Percentiles rank a stretch among this genome's conserved stretches.
These are phyloP conservation scores for Sonneratia caseolaris DNA, from an alignment of 345 rosid genomes.

Conservation along the genomic window DNA sequence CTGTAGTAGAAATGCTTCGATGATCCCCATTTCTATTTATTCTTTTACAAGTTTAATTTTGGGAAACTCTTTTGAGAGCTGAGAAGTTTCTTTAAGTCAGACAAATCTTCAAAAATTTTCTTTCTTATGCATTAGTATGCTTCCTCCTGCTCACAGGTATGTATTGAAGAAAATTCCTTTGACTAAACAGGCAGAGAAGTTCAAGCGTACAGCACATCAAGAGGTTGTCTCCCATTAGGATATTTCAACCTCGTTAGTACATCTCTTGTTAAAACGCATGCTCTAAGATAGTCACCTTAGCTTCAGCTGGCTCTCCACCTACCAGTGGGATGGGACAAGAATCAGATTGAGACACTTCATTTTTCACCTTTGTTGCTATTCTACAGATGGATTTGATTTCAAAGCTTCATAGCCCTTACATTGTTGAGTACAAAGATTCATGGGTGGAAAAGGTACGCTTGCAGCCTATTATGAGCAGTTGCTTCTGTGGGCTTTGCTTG, in stretches of 20 bases:
- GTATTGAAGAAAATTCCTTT: slow-evolving; percentile 76
- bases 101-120: neutral
- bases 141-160: slow-evolving; percentile 42
- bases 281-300: neutral
- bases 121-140: neutral
- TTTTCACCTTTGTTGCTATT: neutral
- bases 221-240: slow-evolving; percentile 38
- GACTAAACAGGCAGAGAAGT: slow-evolving; percentile 85
- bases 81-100: neutral
- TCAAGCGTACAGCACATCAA: slow-evolving; percentile 72
- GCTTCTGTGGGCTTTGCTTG: neutral
- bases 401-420: slow-evolving; percentile 58
- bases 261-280: neutral
- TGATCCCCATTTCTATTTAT: neutral
- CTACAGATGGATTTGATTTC: slow-evolving; percentile 80
- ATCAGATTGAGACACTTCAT: neutral
- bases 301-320: neutral
- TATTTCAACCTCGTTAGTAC: neutral
- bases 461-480: neutral
- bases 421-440: slow-evolving; percentile 73
- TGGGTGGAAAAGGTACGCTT: slow-evolving; percentile 86
- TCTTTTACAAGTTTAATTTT: neutral
- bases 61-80: neutral
- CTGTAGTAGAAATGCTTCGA: neutral
- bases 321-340: neutral